Percentiles rank a stretch among this genome's conserved stretches.
Conservation (phyloP, 1,139 yeast genomes). For the Scheffersomyces titani region DNA sequence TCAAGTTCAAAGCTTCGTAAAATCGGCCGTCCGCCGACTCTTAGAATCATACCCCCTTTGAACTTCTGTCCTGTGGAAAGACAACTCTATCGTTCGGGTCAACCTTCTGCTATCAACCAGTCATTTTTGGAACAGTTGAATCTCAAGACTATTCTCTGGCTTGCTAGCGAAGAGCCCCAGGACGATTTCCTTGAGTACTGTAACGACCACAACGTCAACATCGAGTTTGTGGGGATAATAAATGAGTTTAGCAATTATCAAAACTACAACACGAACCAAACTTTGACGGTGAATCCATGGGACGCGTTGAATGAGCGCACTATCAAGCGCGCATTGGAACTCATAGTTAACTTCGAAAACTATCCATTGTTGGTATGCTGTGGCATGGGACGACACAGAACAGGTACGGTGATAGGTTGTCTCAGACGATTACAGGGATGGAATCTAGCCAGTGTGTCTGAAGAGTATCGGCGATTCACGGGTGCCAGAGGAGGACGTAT, state of each 20-base stretch:
- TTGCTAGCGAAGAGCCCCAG: conserved; percentile 93
- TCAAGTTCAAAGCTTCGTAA: conserved; percentile 18
- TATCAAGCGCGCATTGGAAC: conserved; percentile 74
- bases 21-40: conserved; percentile 46
- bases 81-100: conserved; percentile 85
- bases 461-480: conserved; percentile 90
- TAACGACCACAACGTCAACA: conserved; percentile 64
- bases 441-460: conserved; percentile 92
- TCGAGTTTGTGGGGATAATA: conserved; percentile 69
- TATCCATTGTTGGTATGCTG: conserved; percentile 91
- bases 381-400: conserved; percentile 96
- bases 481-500: conserved; percentile 93
- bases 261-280: conserved; percentile 16
- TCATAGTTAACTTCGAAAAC: conserved; percentile 68
- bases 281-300: conserved; percentile 67
- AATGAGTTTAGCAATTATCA: conserved; percentile 43
- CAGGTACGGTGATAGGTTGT: conserved; percentile 96
- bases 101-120: conserved; percentile 93
- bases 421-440: conserved; percentile 88
- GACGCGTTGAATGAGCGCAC: conserved; percentile 89
- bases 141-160: conserved; percentile 83
- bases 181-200: conserved; percentile 85
- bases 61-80: conserved; percentile 94
- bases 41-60: conserved; percentile 85
- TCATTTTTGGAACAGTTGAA: conserved; percentile 76